Evolutionary conservation across 495 filamentous ascomycete genomes (phyloP), one percentile per base, ranked within the genome.

Genomic region (Letharia lupina): DNA sequence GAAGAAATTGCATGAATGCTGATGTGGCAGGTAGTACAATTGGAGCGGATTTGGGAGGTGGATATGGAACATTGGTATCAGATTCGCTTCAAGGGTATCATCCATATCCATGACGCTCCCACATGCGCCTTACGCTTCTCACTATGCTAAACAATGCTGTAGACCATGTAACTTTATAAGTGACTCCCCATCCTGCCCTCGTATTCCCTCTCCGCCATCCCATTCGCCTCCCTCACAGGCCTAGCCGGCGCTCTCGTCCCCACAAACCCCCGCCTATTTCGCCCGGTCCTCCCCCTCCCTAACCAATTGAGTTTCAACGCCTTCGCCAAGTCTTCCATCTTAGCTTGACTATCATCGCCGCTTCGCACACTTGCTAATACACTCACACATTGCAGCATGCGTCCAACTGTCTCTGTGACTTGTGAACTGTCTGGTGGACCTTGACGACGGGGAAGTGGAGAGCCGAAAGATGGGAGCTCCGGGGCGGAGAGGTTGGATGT

Each of bases 251-350:
- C 77, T 68, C 82, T 89, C 16, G 84, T 83, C 5, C 88, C 88
- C 23, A 98, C 95, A 72, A 96, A 93, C 0, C 94, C 94, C 65
- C 90, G 82, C 54, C 94, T 78, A 75, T 98, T 93, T 68, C 94
- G 81, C 4, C 94, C 94, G 59, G 91, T 96, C 47, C 95, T 79
- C 0, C 94, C 93, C 20, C 94, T 81, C 0, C 92, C 91, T 31
- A 98, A 82, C 94, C 94, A 98, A 77, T 98, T 98, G 69, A 95
- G 82, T 76, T 98, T 98, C 65, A 98, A 80, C 58, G 90, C 84
- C 70, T 90, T 89, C 54, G 87, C 86, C 64, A 98, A 79, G 69
- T 90, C 81, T 65, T 96, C 91, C 71, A 97, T 89, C 76, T 85
- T 89, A 60, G 82, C 83, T 75, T 95, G 93, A 0, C 81, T 75